A percentile compares a stretch with the other conserved stretches of the same genome.
These are phyloP conservation scores for Kazachstania sp. DNA, from an alignment of 1,139 yeast genomes.

Conservation along the genomic window DNA sequence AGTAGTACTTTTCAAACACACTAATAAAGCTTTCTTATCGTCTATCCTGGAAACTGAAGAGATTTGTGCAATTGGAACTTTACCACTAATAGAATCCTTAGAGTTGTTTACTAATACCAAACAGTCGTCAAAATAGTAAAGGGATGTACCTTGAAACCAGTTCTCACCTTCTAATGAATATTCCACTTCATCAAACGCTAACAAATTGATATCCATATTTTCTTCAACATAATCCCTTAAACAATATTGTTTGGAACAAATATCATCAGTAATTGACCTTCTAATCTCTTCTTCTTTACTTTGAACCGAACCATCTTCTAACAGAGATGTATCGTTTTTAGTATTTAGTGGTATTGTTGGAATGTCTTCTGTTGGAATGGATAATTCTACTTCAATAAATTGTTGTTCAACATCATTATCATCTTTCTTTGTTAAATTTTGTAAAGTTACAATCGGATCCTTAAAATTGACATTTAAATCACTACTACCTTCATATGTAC, in stretches of 20 bases:
- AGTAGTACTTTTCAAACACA: constrained; percentile 20
- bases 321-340: background rate
- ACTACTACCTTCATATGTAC: background rate
- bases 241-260: background rate
- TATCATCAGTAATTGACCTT: background rate
- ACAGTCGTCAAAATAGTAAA: constrained; percentile 12
- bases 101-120: constrained; percentile 17
- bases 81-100: constrained; percentile 16
- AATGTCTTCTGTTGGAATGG: background rate
- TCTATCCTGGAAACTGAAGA: constrained; percentile 13
- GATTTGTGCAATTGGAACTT: constrained; percentile 20
- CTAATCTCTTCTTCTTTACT: background rate
- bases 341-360: background rate
- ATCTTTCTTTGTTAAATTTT: background rate
- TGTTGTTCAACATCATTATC: background rate
- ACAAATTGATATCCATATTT: background rate
- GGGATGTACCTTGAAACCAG: constrained; percentile 16
- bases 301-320: background rate
- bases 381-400: background rate
- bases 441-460: background rate
- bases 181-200: constrained; percentile 11
- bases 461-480: background rate
- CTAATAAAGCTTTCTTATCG: constrained; percentile 15
- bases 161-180: constrained; percentile 25
- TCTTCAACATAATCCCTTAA: background rate